These are phyloP conservation scores for Euphrasia confusa DNA, from an alignment of 257 asterid species.

Conservation along the genomic window DNA sequence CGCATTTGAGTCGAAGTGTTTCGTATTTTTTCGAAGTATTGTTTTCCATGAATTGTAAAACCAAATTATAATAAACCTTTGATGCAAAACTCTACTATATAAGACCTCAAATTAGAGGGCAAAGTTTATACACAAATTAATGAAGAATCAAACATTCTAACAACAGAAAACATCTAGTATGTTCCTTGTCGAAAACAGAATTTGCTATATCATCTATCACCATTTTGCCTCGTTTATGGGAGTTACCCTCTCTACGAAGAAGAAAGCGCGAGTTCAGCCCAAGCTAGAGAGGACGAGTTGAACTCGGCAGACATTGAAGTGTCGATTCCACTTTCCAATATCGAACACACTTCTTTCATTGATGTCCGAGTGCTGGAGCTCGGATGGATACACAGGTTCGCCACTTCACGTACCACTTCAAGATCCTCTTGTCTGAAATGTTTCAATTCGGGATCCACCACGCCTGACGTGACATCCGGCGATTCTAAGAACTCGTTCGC, in stretches of 20 bases:
- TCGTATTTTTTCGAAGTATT: too few relatives aligned
- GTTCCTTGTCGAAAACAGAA: too few relatives aligned
- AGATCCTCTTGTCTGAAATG: conserved; percentile 74
- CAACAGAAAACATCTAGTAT: conserved; percentile 20
- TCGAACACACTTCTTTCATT: conserved; percentile 61
- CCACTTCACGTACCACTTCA: conserved; percentile 65
- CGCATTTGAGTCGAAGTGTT: too few relatives aligned
- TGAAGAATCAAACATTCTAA: conserved; percentile 14
- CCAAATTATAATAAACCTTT: too few relatives aligned
- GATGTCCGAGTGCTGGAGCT: conserved; percentile 44
- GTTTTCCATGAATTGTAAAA: too few relatives aligned
- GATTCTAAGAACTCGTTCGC: conserved; percentile 67
- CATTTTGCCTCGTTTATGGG: conserved; percentile 20
- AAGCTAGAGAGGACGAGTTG: conserved; percentile 72
- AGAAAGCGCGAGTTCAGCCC: conserved; percentile 93
- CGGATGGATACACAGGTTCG: conserved; percentile 49
- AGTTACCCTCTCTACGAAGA: conserved; percentile 48
- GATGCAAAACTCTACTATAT: not conserved
- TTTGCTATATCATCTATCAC: conserved; percentile 12
- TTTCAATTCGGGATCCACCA: conserved; percentile 82
- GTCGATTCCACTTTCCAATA: conserved; percentile 66
- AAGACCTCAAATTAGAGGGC: conserved; percentile 21
- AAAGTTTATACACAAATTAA: conserved; percentile 35
- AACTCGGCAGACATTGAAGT: conserved; percentile 72
- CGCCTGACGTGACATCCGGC: conserved; percentile 47